Evolutionary conservation across 805 yeast genomes (phyloP).

Genomic region (Candida ficus): DNA sequence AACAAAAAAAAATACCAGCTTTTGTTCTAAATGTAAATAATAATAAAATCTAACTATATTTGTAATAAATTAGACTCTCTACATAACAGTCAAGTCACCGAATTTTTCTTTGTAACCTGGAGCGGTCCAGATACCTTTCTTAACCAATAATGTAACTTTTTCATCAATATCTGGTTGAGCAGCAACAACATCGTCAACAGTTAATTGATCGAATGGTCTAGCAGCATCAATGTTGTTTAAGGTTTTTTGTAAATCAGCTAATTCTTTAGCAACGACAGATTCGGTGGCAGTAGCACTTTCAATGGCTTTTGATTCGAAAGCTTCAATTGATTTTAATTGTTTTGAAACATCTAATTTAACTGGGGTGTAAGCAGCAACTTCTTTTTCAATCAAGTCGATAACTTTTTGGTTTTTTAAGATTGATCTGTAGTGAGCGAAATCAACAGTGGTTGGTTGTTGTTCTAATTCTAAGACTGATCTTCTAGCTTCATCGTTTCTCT

Average conservation of each 20-base stretch:
- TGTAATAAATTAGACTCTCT: too few species aligned
- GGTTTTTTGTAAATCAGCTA: conserved; percentile 80
- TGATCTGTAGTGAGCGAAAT: conserved; percentile 75
- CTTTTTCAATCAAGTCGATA: conserved; percentile 74
- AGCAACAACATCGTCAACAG: conserved; percentile 88
- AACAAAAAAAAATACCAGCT: conserved; percentile 1
- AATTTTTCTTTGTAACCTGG: conserved; percentile 99
- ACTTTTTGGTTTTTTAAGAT: conserved; percentile 77
- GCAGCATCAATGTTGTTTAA: conserved; percentile 92
- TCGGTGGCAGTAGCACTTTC: conserved; percentile 95
- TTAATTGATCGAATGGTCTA: conserved; percentile 95
- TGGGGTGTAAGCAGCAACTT: conserved; percentile 73
- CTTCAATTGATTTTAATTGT: conserved; percentile 86
- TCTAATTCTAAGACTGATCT: conserved; percentile 67
- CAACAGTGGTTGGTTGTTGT: conserved; percentile 71
- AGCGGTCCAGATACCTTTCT: conserved; percentile 95
- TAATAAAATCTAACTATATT: background rate
- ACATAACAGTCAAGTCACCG: conserved; percentile 94
- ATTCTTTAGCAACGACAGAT: conserved; percentile 79
- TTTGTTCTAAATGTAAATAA: background rate
- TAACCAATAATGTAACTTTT: conserved; percentile 90
- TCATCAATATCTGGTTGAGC: conserved; percentile 98
- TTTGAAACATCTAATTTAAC: conserved; percentile 80
- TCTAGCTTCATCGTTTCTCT: conserved; percentile 98
- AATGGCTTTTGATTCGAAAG: conserved; percentile 91